phyloP scores from a whole-genome alignment of 1,284 basidiomycete genomes.

The Cryptococcus jaspeensis region DNA sequence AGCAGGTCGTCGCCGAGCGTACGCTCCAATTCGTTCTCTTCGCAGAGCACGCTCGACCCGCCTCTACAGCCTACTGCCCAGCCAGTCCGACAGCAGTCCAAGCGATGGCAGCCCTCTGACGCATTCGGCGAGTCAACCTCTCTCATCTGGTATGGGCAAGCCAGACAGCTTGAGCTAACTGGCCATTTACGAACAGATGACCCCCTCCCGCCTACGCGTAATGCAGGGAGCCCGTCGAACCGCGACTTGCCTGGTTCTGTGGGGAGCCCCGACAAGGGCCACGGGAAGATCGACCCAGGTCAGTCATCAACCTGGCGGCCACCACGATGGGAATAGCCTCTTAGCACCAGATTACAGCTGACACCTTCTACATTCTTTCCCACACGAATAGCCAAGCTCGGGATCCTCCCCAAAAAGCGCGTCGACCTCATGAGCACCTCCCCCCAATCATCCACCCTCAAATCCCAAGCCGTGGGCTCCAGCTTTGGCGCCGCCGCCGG shows the following conservation, averaged over 20 bases:
- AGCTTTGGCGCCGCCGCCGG: not conserved
- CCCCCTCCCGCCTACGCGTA: slow-evolving; percentile 23
- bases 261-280: slow-evolving; percentile 28
- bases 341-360: too few species aligned
- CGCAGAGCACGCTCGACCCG: slow-evolving; percentile 27
- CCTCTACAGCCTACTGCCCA: slow-evolving; percentile 3
- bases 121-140: slow-evolving; percentile 32
- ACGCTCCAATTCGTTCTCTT: slow-evolving; percentile 31
- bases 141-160: not conserved
- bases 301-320: slow-evolving; percentile 17
- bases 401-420: slow-evolving; percentile 50
- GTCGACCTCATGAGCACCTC: slow-evolving; percentile 47
- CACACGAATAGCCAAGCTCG: slow-evolving; percentile 49
- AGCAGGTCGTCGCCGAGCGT: slow-evolving; percentile 11
- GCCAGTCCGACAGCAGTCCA: slow-evolving; percentile 23
- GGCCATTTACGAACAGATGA: slow-evolving; percentile 24
- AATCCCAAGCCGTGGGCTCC: slow-evolving; percentile 1
- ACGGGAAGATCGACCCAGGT: slow-evolving; percentile 50
- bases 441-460: slow-evolving; percentile 11
- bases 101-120: slow-evolving; percentile 48
- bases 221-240: slow-evolving; percentile 7
- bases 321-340: not conserved
- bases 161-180: too few species aligned
- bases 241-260: not conserved
- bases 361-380: not conserved